Base-by-base conservation (phyloP, 1,139 yeast species). In the Hyphopichia wangnamkhiaoensis region DNA sequence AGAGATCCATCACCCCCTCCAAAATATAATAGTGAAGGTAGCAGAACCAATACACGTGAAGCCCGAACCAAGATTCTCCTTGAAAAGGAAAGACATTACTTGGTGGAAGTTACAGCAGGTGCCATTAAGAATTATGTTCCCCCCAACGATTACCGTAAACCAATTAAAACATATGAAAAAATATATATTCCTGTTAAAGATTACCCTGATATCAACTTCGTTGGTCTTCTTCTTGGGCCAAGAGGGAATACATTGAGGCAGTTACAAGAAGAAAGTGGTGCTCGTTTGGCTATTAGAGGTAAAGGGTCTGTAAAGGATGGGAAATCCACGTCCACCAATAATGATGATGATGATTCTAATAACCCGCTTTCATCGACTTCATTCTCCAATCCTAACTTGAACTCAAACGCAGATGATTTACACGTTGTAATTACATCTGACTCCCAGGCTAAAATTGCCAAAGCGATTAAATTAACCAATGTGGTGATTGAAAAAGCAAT, bases 291-390 rank as follows among this genome's bases (percentile, higher is more conserved):
- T 2, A 85, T 91, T 30, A 71, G 98, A 52, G 98, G 98, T 28
- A 82, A 85, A 52, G 99, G 99, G 0, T 90, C 98, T 0, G 95
- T 90, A 16, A 93, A 93, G 56, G 96, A 89, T 56, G 98, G 98
- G 31, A 85, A 84, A 58, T 75, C 80, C 40, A 48, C 59, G 0
- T 37, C 49, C 17, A 35, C 44, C 10, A 44, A 43, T 19, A 76
- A 79, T 42, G 51, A 53, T 12, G 59, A 52, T 18, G 59, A 50
- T 10, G 56, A 54, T 10, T 45, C 57, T 4, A 37, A 39, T 16
- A 35, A 43, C 15, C 37, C 52, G 12, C 37, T 52, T 12, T 42
- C 53, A 5, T 41, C 52, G 2, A 42, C 54, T 2, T 58, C 66
- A 29, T 52, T 49, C 26, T 45, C 60, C n/a, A 58, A 57, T 31